phyloP scores from a whole-genome alignment of 768 basidiomycete species.

The Nidula microcarpa region DNA sequence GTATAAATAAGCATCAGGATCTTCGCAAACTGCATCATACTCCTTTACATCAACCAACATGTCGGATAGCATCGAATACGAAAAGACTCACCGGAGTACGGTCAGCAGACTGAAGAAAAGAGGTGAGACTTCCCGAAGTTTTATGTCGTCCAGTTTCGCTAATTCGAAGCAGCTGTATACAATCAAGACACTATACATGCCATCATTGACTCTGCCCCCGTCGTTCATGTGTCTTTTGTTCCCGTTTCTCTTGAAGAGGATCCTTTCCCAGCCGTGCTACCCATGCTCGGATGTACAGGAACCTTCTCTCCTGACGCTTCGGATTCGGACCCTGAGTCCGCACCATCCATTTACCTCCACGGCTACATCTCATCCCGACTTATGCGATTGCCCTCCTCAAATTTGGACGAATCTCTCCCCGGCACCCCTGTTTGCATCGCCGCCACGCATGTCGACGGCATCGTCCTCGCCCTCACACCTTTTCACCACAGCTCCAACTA shows the following conservation, averaged over 20 bases:
- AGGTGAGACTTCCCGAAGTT: slow-evolving; percentile 4
- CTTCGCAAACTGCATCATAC: background rate
- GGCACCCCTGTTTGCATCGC: slow-evolving; percentile 20
- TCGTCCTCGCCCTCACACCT: slow-evolving; percentile 21
- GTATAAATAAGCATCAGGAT: too few relatives aligned
- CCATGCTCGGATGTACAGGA: slow-evolving; percentile 20
- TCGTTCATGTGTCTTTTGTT: slow-evolving; percentile 21
- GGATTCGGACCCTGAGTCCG: slow-evolving; percentile 2
- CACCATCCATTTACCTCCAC: slow-evolving; percentile 16
- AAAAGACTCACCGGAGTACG: slow-evolving; percentile 11
- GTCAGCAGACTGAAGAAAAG: slow-evolving; percentile 15
- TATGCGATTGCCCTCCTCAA: slow-evolving; percentile 11
- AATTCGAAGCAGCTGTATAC: slow-evolving; percentile 9
- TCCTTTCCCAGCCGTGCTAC: slow-evolving; percentile 21
- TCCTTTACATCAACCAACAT: slow-evolving; percentile 1
- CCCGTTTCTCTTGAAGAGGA: slow-evolving; percentile 15
- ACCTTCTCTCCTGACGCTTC: slow-evolving; percentile 7
- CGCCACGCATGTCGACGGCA: slow-evolving; percentile 20
- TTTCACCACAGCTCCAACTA: slow-evolving; percentile 25
- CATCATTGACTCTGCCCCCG: slow-evolving; percentile 17
- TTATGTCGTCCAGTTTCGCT: background rate
- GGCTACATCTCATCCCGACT: slow-evolving; percentile 17
- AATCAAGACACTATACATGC: slow-evolving; percentile 16
- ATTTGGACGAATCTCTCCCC: slow-evolving; percentile 7
- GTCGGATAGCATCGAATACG: slow-evolving; percentile 8